Evolutionary conservation across 148 eudicot species (phyloP).

Genomic region (Camellia sinensis): DNA sequence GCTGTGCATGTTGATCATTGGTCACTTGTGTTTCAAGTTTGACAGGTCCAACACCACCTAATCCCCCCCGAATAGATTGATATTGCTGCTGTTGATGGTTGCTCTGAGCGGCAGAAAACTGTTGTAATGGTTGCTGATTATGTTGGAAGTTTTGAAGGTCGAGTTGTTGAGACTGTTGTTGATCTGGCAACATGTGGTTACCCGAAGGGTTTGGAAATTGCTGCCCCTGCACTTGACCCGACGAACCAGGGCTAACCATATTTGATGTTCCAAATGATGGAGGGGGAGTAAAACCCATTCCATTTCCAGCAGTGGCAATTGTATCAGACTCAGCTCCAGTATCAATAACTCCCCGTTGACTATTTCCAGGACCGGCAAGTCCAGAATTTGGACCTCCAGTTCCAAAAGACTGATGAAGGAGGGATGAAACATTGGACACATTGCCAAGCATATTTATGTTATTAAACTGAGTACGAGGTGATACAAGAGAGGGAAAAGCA

Average conservation of each 20-base stretch:
- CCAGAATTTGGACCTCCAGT: slow-evolving; percentile 62
- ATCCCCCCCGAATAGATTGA: slow-evolving; percentile 53
- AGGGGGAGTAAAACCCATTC: slow-evolving; percentile 61
- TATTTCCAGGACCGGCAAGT: slow-evolving; percentile 44
- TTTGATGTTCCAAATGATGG: slow-evolving; percentile 45
- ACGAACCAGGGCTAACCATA: slow-evolving; percentile 42
- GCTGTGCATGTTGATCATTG: slow-evolving; percentile 49
- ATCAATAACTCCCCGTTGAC: slow-evolving; percentile 54
- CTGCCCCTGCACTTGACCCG: slow-evolving; percentile 58
- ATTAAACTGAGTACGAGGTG: slow-evolving; percentile 70
- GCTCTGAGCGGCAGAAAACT: slow-evolving; percentile 31
- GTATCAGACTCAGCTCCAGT: slow-evolving; percentile 66
- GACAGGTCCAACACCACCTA: slow-evolving; percentile 50
- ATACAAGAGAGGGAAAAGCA: slow-evolving; percentile 60
- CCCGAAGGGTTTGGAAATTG: slow-evolving; percentile 41
- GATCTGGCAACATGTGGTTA: slow-evolving; percentile 62
- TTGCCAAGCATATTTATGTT: slow-evolving; percentile 77
- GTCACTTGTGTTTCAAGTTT: slow-evolving; percentile 59
- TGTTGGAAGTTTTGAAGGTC: slow-evolving; percentile 58
- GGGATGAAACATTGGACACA: slow-evolving; percentile 67
- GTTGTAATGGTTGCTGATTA: slow-evolving; percentile 56
- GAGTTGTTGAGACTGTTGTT: slow-evolving; percentile 53
- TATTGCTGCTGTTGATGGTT: slow-evolving; percentile 55
- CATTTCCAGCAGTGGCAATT: slow-evolving; percentile 59
- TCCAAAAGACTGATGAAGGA: slow-evolving; percentile 73